Base-by-base conservation (phyloP, 768 basidiomycete genomes). In the Trametes coccinea region DNA sequence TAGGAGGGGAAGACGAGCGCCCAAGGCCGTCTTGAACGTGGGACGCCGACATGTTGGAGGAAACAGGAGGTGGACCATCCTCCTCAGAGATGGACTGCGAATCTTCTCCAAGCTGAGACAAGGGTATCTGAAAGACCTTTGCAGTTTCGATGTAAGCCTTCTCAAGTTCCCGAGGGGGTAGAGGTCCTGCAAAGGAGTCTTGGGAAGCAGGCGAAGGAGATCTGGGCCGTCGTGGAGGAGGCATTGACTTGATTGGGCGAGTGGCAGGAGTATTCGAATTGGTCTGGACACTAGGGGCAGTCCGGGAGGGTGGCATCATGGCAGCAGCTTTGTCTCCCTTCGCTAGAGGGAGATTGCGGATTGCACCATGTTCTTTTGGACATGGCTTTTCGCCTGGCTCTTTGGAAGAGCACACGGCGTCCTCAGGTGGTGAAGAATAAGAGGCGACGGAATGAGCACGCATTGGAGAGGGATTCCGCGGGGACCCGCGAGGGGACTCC, bases 181-280 rank as follows among this genome's bases (percentile, higher is more conserved):
- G 62, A 39, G 77, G 76, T 37, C 78, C 82, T 43, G 79, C 85
- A 61, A 90, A 88, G 2, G 88, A 89, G 70, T 89, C 87, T 69
- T 83, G 80, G 3, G 86, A 86, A 8, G 72, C 70, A 40, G 67
- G 68, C 5, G 78, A 77, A 22, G 73, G 73, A n/a, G 77, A 78
- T 29, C 78, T 72, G 48, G 50, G 69, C 51, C 59, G 66, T n/a
- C 60, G 64, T 29, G 62, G 65, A 17, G 67, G 68, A 13, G 62
- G 65, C 55, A 65, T 56, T 13, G 64, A 14, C 17, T 64, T 72
- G 59, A 73, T 67, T 31, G 71, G 66, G n/a, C 59, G 61, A 56
- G 68, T 56, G 30, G 66, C 59, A 34, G 43, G 68, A 3, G 70
- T 70, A 37, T 40, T 40, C 10, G 39, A 22, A 48, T 16, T 34